Percentiles rank a stretch among this genome's conserved stretches.
Conservation (phyloP, 306 rosid species). For the Acacia melanoxylon region DNA sequence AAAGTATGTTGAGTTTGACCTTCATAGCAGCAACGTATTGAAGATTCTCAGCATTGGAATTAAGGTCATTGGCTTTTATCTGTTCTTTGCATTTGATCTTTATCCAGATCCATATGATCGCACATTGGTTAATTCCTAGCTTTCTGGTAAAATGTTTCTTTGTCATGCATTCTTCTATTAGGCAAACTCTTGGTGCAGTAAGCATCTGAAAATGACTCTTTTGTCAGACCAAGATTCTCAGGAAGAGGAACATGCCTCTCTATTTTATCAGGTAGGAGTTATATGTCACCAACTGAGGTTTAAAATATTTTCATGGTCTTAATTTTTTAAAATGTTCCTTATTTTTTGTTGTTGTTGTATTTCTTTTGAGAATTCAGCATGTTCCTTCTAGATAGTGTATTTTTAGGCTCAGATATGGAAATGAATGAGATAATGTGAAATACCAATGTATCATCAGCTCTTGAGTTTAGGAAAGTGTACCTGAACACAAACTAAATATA, state of each 20-base stretch:
- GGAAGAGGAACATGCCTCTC: slow-evolving; percentile 71
- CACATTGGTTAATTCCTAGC: slow-evolving; percentile 1
- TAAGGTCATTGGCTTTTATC: slow-evolving; percentile 47
- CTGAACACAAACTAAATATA: not conserved
- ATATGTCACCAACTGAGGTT: slow-evolving; percentile 7
- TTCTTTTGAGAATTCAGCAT: not conserved
- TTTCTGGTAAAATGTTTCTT: not conserved
- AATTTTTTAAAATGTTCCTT: not conserved
- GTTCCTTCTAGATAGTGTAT: not conserved
- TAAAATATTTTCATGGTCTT: slow-evolving; percentile 3
- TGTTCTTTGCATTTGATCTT: slow-evolving; percentile 6
- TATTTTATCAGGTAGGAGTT: slow-evolving; percentile 74
- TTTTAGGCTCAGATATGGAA: not conserved
- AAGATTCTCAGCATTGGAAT: slow-evolving; percentile 68
- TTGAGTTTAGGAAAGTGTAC: not conserved
- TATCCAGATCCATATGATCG: not conserved
- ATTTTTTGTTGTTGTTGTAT: no score
- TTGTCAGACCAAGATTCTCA: slow-evolving; percentile 79
- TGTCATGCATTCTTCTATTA: slow-evolving; percentile 29
- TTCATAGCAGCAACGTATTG: slow-evolving; percentile 42
- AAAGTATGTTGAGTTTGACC: slow-evolving; percentile 48
- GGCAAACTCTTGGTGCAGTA: slow-evolving; percentile 84
- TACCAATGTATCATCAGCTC: not conserved
- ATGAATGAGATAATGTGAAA: not conserved
- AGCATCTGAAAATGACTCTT: slow-evolving; percentile 86